Percentiles rank a stretch among this genome's conserved stretches.
These are phyloP conservation scores for Primulina huaijiensis DNA, from an alignment of 257 asterid species.

Conservation along the genomic window DNA sequence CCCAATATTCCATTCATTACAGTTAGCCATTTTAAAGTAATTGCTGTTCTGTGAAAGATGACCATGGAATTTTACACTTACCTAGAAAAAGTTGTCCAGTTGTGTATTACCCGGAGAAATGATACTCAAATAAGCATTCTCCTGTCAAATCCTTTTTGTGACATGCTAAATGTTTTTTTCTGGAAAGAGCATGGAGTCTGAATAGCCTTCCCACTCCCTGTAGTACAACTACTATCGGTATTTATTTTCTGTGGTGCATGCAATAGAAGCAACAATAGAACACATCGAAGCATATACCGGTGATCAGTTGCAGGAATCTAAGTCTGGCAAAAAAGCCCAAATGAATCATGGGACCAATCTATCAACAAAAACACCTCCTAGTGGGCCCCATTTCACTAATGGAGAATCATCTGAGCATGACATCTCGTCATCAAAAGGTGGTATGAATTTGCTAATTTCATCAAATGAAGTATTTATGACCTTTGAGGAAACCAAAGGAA, in stretches of 20 bases:
- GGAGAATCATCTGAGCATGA: slow-evolving; percentile 17
- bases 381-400: slow-evolving; percentile 28
- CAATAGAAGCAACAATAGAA: slow-evolving; percentile 30
- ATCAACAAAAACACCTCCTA: slow-evolving; percentile 23
- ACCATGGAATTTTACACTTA: background rate
- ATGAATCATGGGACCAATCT: slow-evolving; percentile 25
- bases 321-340: slow-evolving; percentile 25
- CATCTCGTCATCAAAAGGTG: background rate
- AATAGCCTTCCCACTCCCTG: background rate
- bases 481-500: background rate
- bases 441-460: background rate
- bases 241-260: slow-evolving; percentile 16
- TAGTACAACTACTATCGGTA: background rate
- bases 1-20: background rate
- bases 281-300: slow-evolving; percentile 25
- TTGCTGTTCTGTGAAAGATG: background rate
- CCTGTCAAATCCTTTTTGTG: background rate
- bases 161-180: background rate
- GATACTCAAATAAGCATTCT: background rate
- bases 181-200: background rate
- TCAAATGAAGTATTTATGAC: background rate
- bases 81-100: background rate
- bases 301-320: slow-evolving; percentile 29
- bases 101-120: background rate
- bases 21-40: background rate